These are phyloP conservation scores for Termitomyces sp. DNA, from an alignment of 768 basidiomycete genomes.

Conservation along the genomic window DNA sequence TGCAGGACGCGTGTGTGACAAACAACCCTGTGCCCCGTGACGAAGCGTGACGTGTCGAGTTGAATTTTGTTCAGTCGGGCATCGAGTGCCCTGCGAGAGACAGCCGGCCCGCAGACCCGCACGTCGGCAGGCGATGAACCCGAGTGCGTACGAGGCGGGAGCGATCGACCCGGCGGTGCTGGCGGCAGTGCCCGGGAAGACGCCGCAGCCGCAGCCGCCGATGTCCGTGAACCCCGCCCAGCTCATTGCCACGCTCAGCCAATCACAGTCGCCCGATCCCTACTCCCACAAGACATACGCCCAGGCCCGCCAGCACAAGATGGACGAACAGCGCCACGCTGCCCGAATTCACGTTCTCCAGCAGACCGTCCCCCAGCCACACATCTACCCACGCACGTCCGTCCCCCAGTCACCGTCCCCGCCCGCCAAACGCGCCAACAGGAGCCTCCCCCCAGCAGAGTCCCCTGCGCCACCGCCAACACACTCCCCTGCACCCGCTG, in stretches of 20 bases:
- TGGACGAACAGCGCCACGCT: not conserved
- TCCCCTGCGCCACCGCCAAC: not conserved
- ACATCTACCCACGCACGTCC: constrained; percentile 12
- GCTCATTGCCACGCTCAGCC: not conserved
- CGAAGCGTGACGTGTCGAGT: not conserved
- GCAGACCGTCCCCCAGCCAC: not conserved
- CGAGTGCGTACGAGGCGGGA: not conserved
- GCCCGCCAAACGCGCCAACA: too few species aligned
- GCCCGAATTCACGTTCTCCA: not conserved
- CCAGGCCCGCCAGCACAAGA: not conserved
- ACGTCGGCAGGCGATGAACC: not conserved
- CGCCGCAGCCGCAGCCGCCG: not conserved
- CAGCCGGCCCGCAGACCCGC: too few species aligned
- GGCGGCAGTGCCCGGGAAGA: not conserved
- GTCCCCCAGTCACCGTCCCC: constrained; percentile 37
- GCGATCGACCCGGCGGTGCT: not conserved
- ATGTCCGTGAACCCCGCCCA: not conserved
- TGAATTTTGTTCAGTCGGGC: not conserved
- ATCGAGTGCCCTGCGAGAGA: not conserved
- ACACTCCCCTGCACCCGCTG: not conserved
- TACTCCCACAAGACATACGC: not conserved
- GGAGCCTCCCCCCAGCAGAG: too few species aligned
- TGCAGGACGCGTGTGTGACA: not conserved
- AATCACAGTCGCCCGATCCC: too few species aligned
- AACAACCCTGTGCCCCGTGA: too few species aligned